Percentiles rank a stretch among this genome's conserved stretches.
phyloP scores from a whole-genome alignment of 2,329 filamentous ascomycete species.

The Coniochaeta pulveracea region DNA sequence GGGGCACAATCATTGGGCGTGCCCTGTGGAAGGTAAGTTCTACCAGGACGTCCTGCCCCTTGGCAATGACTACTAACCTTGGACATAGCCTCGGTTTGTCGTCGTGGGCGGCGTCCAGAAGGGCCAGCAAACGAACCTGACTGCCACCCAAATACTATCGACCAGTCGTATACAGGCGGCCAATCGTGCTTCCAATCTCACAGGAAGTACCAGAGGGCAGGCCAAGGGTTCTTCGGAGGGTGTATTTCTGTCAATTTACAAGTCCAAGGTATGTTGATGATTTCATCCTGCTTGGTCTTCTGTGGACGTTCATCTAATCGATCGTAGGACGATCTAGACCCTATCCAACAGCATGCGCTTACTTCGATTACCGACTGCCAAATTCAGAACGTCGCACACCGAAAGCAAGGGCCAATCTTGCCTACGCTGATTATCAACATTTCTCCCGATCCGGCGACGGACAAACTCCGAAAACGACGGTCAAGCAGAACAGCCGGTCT shows the following conservation, averaged over 20 bases:
- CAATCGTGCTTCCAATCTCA: conserved; percentile 21
- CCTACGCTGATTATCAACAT: conserved; percentile 49
- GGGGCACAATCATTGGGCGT: conserved; percentile 37
- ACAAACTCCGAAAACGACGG: conserved; percentile 52
- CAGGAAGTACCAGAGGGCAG: conserved; percentile 22
- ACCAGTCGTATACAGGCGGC: conserved; percentile 23
- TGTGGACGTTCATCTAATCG: conserved; percentile 5
- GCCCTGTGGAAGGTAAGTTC: conserved; percentile 38
- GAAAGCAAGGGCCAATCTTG: conserved; percentile 47
- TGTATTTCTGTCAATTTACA: conserved; percentile 42
- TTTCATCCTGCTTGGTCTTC: neutral
- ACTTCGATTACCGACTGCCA: conserved; percentile 43
- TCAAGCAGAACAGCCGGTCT: conserved; percentile 52
- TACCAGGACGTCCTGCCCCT: neutral
- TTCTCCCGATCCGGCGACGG: conserved; percentile 34
- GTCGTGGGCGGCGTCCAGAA: conserved; percentile 34
- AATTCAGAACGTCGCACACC: conserved; percentile 46
- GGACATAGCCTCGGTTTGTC: conserved; percentile 43
- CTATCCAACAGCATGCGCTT: conserved; percentile 40
- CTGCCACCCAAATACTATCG: conserved; percentile 27
- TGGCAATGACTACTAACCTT: neutral
- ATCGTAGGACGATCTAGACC: conserved; percentile 39
- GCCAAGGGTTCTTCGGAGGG: conserved; percentile 22
- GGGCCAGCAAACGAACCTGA: conserved; percentile 23
- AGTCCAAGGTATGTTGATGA: conserved; percentile 34